Percentiles rank a stretch among this genome's conserved stretches.
Conservation (phyloP, 2,329 filamentous ascomycete species). For the Diaporthe ampelina region DNA sequence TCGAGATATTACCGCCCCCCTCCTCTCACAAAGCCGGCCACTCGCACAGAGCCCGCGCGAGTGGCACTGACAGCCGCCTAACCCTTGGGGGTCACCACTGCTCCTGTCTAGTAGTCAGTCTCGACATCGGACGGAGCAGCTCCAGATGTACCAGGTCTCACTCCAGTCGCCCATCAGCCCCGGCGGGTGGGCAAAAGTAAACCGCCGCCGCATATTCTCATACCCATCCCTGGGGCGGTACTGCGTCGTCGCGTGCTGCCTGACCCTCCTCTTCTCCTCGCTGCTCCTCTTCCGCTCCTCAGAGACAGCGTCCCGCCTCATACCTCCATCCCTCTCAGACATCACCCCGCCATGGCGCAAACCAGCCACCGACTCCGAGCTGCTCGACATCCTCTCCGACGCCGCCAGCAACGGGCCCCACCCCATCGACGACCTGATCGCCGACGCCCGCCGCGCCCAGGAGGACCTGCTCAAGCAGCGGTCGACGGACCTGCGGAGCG, state of each 20-base stretch:
- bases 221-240: conserved; percentile 34
- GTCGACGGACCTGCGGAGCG: conserved; percentile 57
- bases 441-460: conserved; percentile 55
- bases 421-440: conserved; percentile 61
- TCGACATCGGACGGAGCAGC: neutral
- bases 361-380: conserved; percentile 41
- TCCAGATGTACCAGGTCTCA: conserved; percentile 27
- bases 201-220: conserved; percentile 35
- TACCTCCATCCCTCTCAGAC: conserved; percentile 33
- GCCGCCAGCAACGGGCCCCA: conserved; percentile 47
- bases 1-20: neutral
- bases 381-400: conserved; percentile 40
- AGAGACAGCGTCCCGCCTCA: conserved; percentile 19
- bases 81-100: neutral
- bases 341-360: conserved; percentile 38
- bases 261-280: conserved; percentile 38
- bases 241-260: conserved; percentile 36
- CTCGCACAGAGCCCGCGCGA: conserved; percentile 25
- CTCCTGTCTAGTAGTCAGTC: neutral
- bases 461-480: conserved; percentile 56
- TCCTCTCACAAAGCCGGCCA: conserved; percentile 10
- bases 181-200: conserved; percentile 36
- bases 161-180: conserved; percentile 37
- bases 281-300: conserved; percentile 40
- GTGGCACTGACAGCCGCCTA: neutral